phyloP scores from a whole-genome alignment of 306 rosid species.

The Betula pendula region DNA sequence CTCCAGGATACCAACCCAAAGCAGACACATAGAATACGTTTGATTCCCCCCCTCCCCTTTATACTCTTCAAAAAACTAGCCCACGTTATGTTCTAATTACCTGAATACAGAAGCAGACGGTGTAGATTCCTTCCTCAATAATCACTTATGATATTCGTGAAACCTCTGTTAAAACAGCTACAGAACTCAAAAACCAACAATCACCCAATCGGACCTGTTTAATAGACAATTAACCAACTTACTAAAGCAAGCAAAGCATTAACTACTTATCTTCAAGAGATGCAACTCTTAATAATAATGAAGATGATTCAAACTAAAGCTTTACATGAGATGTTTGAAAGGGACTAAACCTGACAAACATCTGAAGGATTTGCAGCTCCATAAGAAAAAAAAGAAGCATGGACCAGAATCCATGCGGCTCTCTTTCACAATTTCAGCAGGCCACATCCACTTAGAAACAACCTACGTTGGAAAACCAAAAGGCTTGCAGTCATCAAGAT shows the following conservation, averaged over 20 bases:
- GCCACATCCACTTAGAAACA: slow-evolving; percentile 94
- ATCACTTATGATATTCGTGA: slow-evolving; percentile 93
- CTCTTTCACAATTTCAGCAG: slow-evolving; percentile 74
- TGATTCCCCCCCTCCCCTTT: neutral
- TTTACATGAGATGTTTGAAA: slow-evolving; percentile 16
- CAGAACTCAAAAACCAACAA: slow-evolving; percentile 99
- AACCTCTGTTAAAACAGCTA: slow-evolving; percentile 94
- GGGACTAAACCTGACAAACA: slow-evolving; percentile 87
- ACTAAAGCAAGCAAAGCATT: slow-evolving; percentile 20
- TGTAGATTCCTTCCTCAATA: slow-evolving; percentile 96
- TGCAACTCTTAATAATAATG: slow-evolving; percentile 14
- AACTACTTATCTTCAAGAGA: neutral
- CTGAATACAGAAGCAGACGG: slow-evolving; percentile 98
- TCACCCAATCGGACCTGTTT: slow-evolving; percentile 92
- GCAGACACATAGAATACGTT: neutral
- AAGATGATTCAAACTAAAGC: slow-evolving; percentile 9
- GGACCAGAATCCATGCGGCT: slow-evolving; percentile 58
- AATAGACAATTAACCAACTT: slow-evolving; percentile 19
- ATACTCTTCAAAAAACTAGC: neutral
- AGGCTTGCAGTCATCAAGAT: slow-evolving; percentile 5
- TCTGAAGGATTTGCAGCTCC: slow-evolving; percentile 95
- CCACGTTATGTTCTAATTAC: slow-evolving; percentile 34
- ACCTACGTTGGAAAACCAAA: slow-evolving; percentile 50
- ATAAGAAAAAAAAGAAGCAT: slow-evolving; percentile 73
- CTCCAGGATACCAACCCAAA: neutral